Conservation (phyloP, 345 rosid species). For the Rubroshorea leprosula region DNA sequence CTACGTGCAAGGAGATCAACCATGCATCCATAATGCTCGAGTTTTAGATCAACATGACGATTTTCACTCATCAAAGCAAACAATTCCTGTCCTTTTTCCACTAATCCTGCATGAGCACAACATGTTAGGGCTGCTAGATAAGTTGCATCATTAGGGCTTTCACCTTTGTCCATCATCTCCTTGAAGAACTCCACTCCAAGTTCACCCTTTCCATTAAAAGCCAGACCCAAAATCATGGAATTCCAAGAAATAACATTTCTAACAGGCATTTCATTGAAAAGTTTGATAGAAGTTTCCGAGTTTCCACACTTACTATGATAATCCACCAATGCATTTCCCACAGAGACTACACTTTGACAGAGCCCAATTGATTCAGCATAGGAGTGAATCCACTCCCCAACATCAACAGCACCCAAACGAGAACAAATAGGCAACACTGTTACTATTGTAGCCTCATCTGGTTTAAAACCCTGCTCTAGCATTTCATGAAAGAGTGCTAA, state of each 20-base stretch:
- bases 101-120: conserved; percentile 54
- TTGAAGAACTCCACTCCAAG: conserved; percentile 48
- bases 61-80: conserved; percentile 40
- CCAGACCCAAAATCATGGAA: conserved; percentile 58
- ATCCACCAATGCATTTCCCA: conserved; percentile 60
- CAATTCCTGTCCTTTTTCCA: conserved; percentile 43
- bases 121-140: conserved; percentile 53
- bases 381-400: conserved; percentile 47
- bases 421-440: conserved; percentile 59
- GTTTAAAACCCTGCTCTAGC: conserved; percentile 47
- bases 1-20: conserved; percentile 63
- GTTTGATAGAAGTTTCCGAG: conserved; percentile 34
- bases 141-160: conserved; percentile 46
- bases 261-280: conserved; percentile 40
- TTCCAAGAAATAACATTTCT: conserved; percentile 66
- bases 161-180: conserved; percentile 38
- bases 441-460: conserved; percentile 61
- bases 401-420: conserved; percentile 44
- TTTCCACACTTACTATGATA: conserved; percentile 59
- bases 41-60: conserved; percentile 40
- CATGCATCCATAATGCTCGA: conserved; percentile 68
- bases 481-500: conserved; percentile 51
- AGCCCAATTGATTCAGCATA: conserved; percentile 44
- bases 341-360: conserved; percentile 29
- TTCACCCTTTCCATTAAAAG: conserved; percentile 52